Evolutionary conservation across 257 asterid species (phyloP).

Genomic region (Penstemon davidsonii): DNA sequence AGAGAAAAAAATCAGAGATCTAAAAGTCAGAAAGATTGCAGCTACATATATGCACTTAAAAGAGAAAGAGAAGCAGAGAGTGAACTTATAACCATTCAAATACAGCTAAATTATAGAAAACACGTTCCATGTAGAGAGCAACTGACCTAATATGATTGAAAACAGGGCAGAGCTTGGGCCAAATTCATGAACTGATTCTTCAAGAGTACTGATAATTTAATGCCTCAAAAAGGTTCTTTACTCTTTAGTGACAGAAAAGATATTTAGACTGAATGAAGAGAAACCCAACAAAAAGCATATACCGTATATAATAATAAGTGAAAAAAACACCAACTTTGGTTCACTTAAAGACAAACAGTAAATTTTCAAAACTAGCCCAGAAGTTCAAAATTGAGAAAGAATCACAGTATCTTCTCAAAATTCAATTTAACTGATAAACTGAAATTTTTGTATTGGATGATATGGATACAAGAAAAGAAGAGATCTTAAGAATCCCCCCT

Average conservation of each 20-base stretch:
- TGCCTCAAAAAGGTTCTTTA: conserved; percentile 10
- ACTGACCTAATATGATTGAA: conserved; percentile 11
- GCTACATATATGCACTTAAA: conserved; percentile 22
- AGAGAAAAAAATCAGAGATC: conserved; percentile 20
- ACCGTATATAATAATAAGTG: conserved; percentile 11
- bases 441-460: too few relatives aligned
- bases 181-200: conserved; percentile 24
- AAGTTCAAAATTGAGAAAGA: conserved; percentile 20
- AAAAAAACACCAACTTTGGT: conserved; percentile 3
- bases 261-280: conserved; percentile 1
- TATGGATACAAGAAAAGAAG: too few relatives aligned
- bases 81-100: conserved; percentile 21
- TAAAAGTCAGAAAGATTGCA: conserved; percentile 17
- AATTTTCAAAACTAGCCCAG: conserved; percentile 23
- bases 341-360: conserved; percentile 23
- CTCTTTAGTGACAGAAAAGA: conserved; percentile 16
- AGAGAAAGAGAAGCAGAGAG: conserved; percentile 27
- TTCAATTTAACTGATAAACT: background rate
- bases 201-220: conserved; percentile 27
- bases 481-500: too few relatives aligned
- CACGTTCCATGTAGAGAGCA: conserved; percentile 21
- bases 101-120: conserved; percentile 33
- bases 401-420: conserved; percentile 13
- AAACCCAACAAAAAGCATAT: conserved; percentile 21
- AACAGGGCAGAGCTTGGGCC: conserved; percentile 22